Base-by-base conservation (phyloP, 1,284 basidiomycete genomes). In the Rhodotorula sp. region DNA sequence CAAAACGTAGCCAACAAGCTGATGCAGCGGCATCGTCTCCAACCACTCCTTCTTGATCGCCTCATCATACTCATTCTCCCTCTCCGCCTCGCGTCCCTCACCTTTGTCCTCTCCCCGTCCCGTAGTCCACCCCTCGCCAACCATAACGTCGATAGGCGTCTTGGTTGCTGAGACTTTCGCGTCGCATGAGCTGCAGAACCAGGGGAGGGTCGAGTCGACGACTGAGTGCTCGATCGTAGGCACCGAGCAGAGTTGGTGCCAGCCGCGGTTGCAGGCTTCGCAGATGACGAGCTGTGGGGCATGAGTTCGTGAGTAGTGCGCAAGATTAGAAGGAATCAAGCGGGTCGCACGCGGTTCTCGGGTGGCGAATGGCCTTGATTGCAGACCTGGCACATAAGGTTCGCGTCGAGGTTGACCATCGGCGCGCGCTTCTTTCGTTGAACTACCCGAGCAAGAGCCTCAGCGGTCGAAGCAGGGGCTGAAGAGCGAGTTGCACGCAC, bases 1-100 rank as follows among this genome's bases (percentile, higher is more conserved):
- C 7, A 74, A 54, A 20, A 74, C 48, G 61, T 72, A 74, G 11
- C 62, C 66, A 29, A 72, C 60, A 13, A 74, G 58, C 36, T 58
- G 53, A 13, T 65, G 66, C 20, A 70, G 44, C 20, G 73, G 73
- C 36, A 70, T 48, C 27, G 55, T 56, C 59, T 68, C 64, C 36
- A 74, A 53, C 73, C 73, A 74, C 51, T 70, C 71, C 30, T 53
- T 55, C 64, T 74, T 74, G 61, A 66, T 27, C 48, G 36, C 63
- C 15, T 64, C 59, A 17, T 58, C 27, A 27, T 70, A 74, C 32
- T 67, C 57, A 30, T 53, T 48, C 19, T 62, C 55, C 39, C 46
- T 55, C 30, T 60, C 56, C 19, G 39, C 52, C 29, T 64, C 67
- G 30, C 52, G 47, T 9, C 48, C 66, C 55, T 46, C 39, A 7